Evolutionary conservation across 768 basidiomycete genomes (phyloP), one percentile per base, ranked within the genome.

Genomic region (Mrakia hoshinonis): DNA sequence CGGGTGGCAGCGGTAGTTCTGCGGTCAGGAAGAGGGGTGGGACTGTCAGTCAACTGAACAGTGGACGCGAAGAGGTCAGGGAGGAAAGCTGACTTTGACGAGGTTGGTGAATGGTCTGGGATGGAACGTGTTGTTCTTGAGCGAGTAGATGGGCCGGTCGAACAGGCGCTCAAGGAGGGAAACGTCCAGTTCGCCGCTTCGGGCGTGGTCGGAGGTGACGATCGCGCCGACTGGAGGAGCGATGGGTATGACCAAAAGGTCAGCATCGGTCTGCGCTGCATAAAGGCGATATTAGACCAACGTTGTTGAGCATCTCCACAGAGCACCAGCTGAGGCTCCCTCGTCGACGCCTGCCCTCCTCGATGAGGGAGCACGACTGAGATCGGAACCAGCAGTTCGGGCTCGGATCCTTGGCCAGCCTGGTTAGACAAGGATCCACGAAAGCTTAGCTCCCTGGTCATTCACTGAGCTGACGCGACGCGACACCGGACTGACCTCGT

Each of bases 321-420:
- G 0, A 81, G 70, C 2, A 76, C 74, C 1, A 80, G 66, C n/a
- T 78, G 73, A 1, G 78, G 75, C 11, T 47, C 70, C 20, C 69
- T 24, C 9, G 38, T 66, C 10, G 65, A 12, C 1, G 34, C 26
- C 20, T 49, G 31, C 3, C 61, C 70, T 60, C 55, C 58, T 22
- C 34, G 36, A 29, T 71, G 29, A 43, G 60, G 36, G 15, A 75
- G 66, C 1, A 77, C 67, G 18, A 77, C 77, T 20, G 77, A 74
- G 24, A 81, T 65, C 0, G 80, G 79, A 12, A 78, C 74, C 5
- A 76, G 62, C 0, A 76, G 66, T 54, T 80, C 80, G 3, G 78
- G 77, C 64, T 81, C 80, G n/a, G 77, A 76, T 0, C 77, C 78
- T 75, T 81, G 80, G 1, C 73, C 80, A 0, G 80, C 80, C 77